These are phyloP conservation scores for Penicillium nordicum DNA, from an alignment of 2,329 filamentous ascomycete species.

Conservation along the genomic window DNA sequence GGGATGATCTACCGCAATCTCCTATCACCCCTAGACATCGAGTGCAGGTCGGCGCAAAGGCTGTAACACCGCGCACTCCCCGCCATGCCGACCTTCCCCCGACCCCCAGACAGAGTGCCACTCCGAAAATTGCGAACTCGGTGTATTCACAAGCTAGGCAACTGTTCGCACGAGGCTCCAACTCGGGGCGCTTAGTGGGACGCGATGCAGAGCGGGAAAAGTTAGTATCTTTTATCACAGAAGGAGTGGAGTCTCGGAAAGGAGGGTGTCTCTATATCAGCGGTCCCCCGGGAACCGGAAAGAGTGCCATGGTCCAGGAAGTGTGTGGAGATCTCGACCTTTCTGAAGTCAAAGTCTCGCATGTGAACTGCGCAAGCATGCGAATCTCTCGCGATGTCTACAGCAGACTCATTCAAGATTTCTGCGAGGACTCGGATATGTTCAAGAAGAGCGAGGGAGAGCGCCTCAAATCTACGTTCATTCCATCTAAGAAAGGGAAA, in stretches of 20 bases:
- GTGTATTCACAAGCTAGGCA: constrained; percentile 86
- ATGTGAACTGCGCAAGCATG: constrained; percentile 96
- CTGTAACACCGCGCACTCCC: constrained; percentile 74
- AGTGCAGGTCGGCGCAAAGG: constrained; percentile 70
- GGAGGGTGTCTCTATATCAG: constrained; percentile 91
- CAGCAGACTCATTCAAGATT: constrained; percentile 67
- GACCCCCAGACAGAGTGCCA: constrained; percentile 61
- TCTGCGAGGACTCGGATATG: constrained; percentile 60
- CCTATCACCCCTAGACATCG: constrained; percentile 80
- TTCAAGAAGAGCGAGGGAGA: constrained; percentile 65
- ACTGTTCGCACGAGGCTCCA: constrained; percentile 75
- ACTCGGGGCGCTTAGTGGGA: constrained; percentile 71
- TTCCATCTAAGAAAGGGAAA: constrained; percentile 55
- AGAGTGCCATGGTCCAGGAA: constrained; percentile 88
- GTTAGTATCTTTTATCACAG: constrained; percentile 65
- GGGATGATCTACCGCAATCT: constrained; percentile 69
- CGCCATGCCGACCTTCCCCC: constrained; percentile 23
- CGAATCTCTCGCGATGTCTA: constrained; percentile 85
- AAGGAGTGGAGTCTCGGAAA: constrained; percentile 56
- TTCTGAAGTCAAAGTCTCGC: constrained; percentile 62
- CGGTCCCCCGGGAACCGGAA: constrained; percentile 91
- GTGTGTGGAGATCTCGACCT: constrained; percentile 62
- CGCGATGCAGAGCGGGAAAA: constrained; percentile 67
- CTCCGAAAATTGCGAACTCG: constrained; percentile 62
- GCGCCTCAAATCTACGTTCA: constrained; percentile 67